Conservation (phyloP, 306 rosid genomes). For the Trifolium subterraneum region DNA sequence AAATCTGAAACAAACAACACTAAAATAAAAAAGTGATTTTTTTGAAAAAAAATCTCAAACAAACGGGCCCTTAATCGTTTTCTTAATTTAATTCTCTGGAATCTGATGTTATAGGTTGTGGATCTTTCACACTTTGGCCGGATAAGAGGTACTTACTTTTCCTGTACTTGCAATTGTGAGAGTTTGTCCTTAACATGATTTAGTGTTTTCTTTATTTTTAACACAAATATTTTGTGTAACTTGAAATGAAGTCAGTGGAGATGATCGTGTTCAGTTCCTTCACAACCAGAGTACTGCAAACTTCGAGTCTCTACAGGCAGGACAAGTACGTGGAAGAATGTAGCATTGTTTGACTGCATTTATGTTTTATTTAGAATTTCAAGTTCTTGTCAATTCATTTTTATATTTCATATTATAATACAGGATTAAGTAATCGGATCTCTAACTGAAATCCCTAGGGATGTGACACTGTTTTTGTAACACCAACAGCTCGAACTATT, state of each 20-base stretch:
- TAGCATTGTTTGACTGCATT: constrained; percentile 44
- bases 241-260: constrained; percentile 76
- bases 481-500: constrained; percentile 96
- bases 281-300: constrained; percentile 96
- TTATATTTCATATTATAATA: constrained; percentile 55
- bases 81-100: constrained; percentile 32
- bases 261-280: constrained; percentile 87
- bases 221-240: constrained; percentile 37
- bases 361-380: constrained; percentile 23
- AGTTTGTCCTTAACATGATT: constrained; percentile 19
- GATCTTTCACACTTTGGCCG: constrained; percentile 97
- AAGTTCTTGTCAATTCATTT: constrained; percentile 45
- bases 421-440: constrained; percentile 76
- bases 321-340: constrained; percentile 66
- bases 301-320: constrained; percentile 73
- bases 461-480: constrained; percentile 94
- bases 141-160: constrained; percentile 76
- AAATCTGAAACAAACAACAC: no score
- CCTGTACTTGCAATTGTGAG: neutral
- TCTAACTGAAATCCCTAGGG: constrained; percentile 86
- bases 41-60: no score
- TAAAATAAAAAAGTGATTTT: no score
- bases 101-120: constrained; percentile 66
- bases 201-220: constrained; percentile 20
- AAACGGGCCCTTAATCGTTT: no score